These are phyloP conservation scores for Psilocybe subaeruginosa DNA, from an alignment of 768 basidiomycete genomes.

Conservation along the genomic window DNA sequence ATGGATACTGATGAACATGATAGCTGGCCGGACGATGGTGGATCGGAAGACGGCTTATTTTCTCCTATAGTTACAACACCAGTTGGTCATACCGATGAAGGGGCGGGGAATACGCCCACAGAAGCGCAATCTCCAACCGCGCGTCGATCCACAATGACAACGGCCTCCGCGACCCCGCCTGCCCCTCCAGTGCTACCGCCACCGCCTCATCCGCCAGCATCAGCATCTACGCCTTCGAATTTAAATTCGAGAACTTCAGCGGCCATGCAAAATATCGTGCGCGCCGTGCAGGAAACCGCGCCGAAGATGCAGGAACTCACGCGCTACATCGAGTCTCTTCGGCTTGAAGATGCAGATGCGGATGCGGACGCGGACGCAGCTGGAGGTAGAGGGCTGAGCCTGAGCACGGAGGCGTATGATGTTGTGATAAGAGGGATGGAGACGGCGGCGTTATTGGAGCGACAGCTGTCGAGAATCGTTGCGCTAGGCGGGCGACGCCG, in stretches of 20 bases:
- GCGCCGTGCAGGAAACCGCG: constrained; percentile 7
- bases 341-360: constrained; percentile 2
- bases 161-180: neutral
- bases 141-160: too few relatives aligned
- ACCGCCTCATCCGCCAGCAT: neutral
- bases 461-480: constrained; percentile 12
- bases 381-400: neutral
- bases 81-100: too few relatives aligned
- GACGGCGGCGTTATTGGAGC: constrained; percentile 14
- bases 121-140: neutral
- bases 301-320: constrained; percentile 13
- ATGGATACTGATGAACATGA: neutral
- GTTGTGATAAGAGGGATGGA: constrained; percentile 1
- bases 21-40: neutral
- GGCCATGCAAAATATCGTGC: neutral
- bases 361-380: neutral
- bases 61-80: neutral
- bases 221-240: neutral
- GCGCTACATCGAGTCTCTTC: constrained; percentile 3
- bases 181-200: neutral
- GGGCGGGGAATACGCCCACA: too few relatives aligned
- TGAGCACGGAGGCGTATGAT: neutral
- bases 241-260: neutral
- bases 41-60: neutral
- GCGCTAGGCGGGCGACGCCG: neutral